Base-by-base conservation (phyloP, 495 filamentous ascomycete genomes). In the Tuber microsphaerosporum region DNA sequence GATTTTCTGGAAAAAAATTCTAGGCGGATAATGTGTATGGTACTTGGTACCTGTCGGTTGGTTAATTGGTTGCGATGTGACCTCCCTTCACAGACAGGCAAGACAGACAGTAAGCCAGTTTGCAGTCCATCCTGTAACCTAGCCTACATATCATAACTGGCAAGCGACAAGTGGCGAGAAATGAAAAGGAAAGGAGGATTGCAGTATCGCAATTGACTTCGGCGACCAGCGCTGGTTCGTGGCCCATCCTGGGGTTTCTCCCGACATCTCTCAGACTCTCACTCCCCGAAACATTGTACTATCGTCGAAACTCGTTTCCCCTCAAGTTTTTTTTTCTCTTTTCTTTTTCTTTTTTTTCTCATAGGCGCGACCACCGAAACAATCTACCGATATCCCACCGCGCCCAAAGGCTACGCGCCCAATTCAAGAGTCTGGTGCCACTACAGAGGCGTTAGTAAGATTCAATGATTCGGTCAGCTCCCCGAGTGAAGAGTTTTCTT, bases 41-140 rank as follows among this genome's bases (percentile, higher is more conserved):
- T 61, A 61, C 51, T n/a, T 61, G 51, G n/a, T 61, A 61, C 48
- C 56, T 34, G 56, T 65, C 56, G n/a, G 56, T 65, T 65, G 56
- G 26, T 17, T 65, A 65, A 65, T 65, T 65, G 56, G 26, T 17
- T 65, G 56, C 31, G 56, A 65, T 26, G 26, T 34, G 56, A 34
- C 56, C 56, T 65, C 56, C 56, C 7, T 34, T n/a, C 56, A 5
- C 45, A 46, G 45, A 46, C 17, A 19, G 42, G 10, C 22, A 26
- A 26, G 51, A 26, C 22, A 61, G 51, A 10, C 3, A 31, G 56
- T 6, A 14, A 16, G 26, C 4, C 56, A 65, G 26, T 65, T 34
- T 5, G 26, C 51, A 14, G 51, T 26, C 26, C 48, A 61, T 61
- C 56, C 56, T 61, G n/a, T 65, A 65, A 9, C 56, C 14, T 7